Percentiles rank a stretch among this genome's conserved stretches.
Conservation (phyloP, 2,329 filamentous ascomycete genomes). For the Colletotrichum noveboracense region DNA sequence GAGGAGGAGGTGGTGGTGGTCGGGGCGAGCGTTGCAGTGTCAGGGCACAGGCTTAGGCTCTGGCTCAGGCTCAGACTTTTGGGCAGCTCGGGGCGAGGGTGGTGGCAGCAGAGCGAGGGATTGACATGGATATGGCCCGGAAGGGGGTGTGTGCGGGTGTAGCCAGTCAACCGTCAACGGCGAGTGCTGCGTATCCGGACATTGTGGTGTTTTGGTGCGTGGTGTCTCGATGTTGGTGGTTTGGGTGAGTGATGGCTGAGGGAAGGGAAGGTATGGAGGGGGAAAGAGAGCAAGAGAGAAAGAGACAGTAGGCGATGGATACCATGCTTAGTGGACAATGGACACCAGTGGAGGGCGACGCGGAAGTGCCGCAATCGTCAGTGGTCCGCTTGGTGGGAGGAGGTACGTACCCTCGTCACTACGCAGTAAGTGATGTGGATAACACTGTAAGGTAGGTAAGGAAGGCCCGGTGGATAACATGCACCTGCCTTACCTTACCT, state of each 20-base stretch:
- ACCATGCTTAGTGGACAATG: not conserved
- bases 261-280: not conserved
- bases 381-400: not conserved
- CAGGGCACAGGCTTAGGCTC: not conserved
- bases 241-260: not conserved
- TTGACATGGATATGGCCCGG: conserved; percentile 9
- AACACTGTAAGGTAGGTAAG: not conserved
- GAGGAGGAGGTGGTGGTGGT: not conserved
- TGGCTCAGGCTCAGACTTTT: not conserved
- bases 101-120: not conserved
- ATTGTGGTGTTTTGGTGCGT: not conserved
- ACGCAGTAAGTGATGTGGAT: not conserved
- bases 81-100: not conserved
- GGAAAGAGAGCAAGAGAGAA: not conserved
- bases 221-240: not conserved
- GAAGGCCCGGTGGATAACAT: not conserved
- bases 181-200: not conserved
- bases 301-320: not conserved
- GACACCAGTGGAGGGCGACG: not conserved
- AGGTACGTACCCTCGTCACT: not conserved
- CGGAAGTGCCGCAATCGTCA: conserved; percentile 20
- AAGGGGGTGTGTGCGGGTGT: not conserved
- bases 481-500: not conserved
- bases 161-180: not conserved
- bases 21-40: not conserved